Conservation (phyloP, 495 filamentous ascomycete genomes). For the Tuber brumale region DNA sequence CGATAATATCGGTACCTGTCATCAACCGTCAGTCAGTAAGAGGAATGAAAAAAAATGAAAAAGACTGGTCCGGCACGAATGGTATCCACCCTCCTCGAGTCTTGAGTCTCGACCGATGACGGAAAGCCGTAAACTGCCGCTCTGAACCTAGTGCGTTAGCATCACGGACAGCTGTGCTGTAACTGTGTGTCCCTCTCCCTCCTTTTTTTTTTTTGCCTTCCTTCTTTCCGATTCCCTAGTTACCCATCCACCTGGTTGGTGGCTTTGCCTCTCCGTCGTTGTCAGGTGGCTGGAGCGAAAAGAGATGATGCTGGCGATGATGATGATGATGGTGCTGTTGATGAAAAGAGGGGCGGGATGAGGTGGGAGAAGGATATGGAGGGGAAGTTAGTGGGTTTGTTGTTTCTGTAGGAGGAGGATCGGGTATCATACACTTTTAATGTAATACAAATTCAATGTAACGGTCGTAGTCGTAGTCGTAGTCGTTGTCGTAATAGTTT, state of each 20-base stretch:
- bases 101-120: background rate
- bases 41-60: background rate
- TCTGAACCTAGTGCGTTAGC: background rate
- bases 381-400: background rate
- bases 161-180: background rate
- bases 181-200: background rate
- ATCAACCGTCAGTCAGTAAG: background rate
- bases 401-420: background rate
- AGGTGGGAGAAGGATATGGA: background rate
- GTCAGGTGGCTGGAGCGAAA: background rate
- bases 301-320: background rate
- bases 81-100: background rate
- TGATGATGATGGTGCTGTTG: background rate
- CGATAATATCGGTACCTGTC: background rate
- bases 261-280: background rate
- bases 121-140: background rate
- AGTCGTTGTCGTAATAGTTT: background rate
- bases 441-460: constrained; percentile 1
- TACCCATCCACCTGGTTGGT: background rate
- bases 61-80: background rate
- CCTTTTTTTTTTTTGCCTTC: background rate
- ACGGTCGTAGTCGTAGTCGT: background rate
- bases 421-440: background rate
- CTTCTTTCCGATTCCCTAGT: background rate
- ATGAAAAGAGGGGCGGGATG: background rate